These are phyloP conservation scores for Sisymbrium irio DNA, from an alignment of 345 rosid species.

Conservation along the genomic window DNA sequence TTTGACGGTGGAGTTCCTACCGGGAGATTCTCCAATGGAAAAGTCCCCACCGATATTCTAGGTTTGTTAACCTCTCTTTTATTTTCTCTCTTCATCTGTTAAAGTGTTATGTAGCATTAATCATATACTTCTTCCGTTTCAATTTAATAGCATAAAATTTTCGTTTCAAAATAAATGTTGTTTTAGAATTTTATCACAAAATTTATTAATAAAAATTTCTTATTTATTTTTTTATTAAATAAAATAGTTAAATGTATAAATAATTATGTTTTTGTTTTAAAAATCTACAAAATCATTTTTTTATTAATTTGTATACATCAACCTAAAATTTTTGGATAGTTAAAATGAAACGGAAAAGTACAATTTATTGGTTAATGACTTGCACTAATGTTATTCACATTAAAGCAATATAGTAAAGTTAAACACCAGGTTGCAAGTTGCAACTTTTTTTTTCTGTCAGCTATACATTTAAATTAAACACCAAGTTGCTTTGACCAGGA, in stretches of 20 bases:
- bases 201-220: too few relatives aligned
- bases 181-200: too few relatives aligned
- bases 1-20: constrained; percentile 59
- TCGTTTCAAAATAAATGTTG: too few relatives aligned
- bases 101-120: neutral
- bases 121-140: too few relatives aligned
- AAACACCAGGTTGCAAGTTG: neutral
- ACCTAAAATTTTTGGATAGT: too few relatives aligned
- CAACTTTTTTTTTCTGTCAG: neutral
- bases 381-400: neutral
- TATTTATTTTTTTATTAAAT: too few relatives aligned
- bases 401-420: neutral
- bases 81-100: neutral
- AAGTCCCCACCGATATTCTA: constrained; percentile 63
- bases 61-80: constrained; percentile 37
- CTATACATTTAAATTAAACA: neutral
- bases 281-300: too few relatives aligned
- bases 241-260: too few relatives aligned
- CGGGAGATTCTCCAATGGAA: constrained; percentile 78
- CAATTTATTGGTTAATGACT: constrained; percentile 1
- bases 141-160: too few relatives aligned
- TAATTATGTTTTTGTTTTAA: too few relatives aligned
- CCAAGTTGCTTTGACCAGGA: neutral
- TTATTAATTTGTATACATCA: too few relatives aligned
- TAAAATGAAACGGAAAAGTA: too few relatives aligned